phyloP scores from a whole-genome alignment of 192 early-diverging fungal species.

The Coemansia sp. region DNA sequence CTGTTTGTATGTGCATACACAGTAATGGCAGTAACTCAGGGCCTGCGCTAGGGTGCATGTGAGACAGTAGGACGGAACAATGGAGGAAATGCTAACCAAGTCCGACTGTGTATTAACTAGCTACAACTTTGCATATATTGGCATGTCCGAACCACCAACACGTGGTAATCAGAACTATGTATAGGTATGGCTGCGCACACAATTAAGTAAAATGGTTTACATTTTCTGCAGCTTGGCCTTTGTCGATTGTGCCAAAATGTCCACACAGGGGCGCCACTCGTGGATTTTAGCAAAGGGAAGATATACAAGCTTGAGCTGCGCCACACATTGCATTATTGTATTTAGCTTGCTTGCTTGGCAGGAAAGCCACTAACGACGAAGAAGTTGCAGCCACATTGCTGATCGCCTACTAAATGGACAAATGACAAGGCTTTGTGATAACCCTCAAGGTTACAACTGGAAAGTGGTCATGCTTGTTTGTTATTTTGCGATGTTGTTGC shows the following conservation, averaged over 20 bases:
- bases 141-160: background rate
- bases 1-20: background rate
- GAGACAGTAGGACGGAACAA: background rate
- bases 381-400: background rate
- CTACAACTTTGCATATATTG: background rate
- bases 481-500: background rate
- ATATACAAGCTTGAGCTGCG: background rate
- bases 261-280: background rate
- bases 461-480: background rate
- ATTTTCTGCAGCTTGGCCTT: background rate
- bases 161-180: background rate
- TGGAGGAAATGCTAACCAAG: background rate
- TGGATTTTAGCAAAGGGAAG: too few species aligned
- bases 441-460: background rate
- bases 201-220: background rate
- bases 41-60: background rate
- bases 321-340: background rate
- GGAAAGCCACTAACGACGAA: background rate
- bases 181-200: too few species aligned
- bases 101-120: background rate
- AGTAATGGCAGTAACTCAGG: background rate
- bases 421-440: background rate
- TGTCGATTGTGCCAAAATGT: background rate
- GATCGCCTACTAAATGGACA: slow-evolving; percentile 1
- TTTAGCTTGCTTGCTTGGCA: background rate